These are phyloP conservation scores for Oryza coarctata DNA, from an alignment of 176 grass and related monocot species.

Conservation along the genomic window DNA sequence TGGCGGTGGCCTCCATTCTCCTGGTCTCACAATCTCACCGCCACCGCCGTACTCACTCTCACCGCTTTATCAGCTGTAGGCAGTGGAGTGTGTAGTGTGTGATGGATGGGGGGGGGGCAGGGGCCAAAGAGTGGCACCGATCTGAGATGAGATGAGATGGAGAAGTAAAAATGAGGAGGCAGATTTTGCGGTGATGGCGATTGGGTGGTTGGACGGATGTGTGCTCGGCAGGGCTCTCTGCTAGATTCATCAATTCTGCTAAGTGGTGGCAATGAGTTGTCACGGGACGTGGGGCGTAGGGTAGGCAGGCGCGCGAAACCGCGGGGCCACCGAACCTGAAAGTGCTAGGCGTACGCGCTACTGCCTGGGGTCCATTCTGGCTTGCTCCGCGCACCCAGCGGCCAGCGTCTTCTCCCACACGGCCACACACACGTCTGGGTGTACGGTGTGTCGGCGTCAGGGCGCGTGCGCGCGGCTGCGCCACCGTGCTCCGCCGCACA, in stretches of 20 bases:
- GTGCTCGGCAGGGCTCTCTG: not conserved
- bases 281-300: not conserved
- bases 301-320: not conserved
- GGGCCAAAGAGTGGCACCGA: conserved; percentile 32
- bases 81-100: not conserved
- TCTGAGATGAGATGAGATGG: not conserved
- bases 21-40: not conserved
- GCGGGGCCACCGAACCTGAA: not conserved
- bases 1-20: conserved; percentile 21
- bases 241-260: not conserved
- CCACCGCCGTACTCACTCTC: not conserved
- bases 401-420: too few relatives aligned
- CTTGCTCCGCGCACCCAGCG: not conserved
- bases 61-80: not conserved
- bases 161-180: conserved; percentile 29
- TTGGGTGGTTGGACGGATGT: not conserved
- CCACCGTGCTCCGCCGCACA: too few relatives aligned
- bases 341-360: not conserved
- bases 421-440: too few relatives aligned
- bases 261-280: conserved; percentile 24
- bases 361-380: too few relatives aligned
- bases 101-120: conserved; percentile 5
- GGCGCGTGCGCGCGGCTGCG: too few relatives aligned
- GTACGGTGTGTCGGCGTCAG: too few relatives aligned
- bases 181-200: conserved; percentile 8